phyloP scores from a whole-genome alignment of 495 filamentous ascomycete genomes.

The Penicillium taxi region DNA sequence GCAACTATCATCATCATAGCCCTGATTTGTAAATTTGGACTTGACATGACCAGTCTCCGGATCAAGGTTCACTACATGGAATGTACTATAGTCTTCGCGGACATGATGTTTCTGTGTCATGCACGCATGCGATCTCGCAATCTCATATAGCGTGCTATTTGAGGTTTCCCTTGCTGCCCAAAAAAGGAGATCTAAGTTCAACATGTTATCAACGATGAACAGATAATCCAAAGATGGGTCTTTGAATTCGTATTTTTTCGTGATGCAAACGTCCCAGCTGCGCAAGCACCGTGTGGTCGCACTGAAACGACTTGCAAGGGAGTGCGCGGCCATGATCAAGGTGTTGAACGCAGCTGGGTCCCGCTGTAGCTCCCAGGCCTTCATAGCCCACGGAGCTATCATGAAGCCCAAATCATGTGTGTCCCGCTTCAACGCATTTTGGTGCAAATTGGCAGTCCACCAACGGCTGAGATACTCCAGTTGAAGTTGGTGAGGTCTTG shows the following conservation, averaged over 20 bases:
- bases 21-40: conserved; percentile 31
- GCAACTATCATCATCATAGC: conserved; percentile 30
- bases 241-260: neutral
- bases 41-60: conserved; percentile 22
- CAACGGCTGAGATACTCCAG: conserved; percentile 4
- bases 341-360: conserved; percentile 13
- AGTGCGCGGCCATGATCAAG: conserved; percentile 25
- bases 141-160: conserved; percentile 16
- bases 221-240: conserved; percentile 4
- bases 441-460: conserved; percentile 12
- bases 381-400: conserved; percentile 17
- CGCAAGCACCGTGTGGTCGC: conserved; percentile 29
- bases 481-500: neutral
- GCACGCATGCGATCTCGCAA: conserved; percentile 33
- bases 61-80: conserved; percentile 35
- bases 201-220: conserved; percentile 9
- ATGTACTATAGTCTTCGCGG: conserved; percentile 25
- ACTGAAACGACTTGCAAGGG: conserved; percentile 29
- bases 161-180: conserved; percentile 29
- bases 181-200: conserved; percentile 37
- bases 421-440: conserved; percentile 19
- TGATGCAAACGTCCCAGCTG: conserved; percentile 26
- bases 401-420: conserved; percentile 44
- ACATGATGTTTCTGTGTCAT: conserved; percentile 21
- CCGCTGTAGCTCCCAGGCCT: conserved; percentile 27